phyloP scores from a whole-genome alignment of 169 alveolate species.

The Neospora caninum region DNA sequence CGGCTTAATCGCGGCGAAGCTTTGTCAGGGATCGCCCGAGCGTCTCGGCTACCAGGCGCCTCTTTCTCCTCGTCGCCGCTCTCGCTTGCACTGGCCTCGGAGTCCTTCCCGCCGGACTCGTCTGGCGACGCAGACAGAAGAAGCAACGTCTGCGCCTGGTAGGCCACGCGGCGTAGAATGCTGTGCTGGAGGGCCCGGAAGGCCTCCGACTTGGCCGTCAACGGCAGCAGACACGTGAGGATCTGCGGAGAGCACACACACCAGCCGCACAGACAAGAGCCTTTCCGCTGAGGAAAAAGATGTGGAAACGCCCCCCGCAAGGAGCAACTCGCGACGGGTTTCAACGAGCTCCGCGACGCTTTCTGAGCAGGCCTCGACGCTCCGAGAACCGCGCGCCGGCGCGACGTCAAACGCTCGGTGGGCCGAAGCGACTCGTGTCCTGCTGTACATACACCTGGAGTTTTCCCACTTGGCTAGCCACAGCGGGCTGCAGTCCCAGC shows the following conservation, averaged over 20 bases:
- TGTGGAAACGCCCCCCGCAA: no score
- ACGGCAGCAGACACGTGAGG: neutral
- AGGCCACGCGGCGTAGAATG: neutral
- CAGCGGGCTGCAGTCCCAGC: no score
- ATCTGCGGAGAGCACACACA: neutral
- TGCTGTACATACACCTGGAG: no score
- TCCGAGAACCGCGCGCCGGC: no score
- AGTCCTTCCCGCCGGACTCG: neutral
- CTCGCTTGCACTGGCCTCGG: neutral
- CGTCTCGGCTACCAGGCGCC: neutral
- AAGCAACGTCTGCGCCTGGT: constrained; percentile 21
- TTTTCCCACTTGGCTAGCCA: no score
- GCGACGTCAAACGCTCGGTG: no score
- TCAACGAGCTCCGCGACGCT: no score
- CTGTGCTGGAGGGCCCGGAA: constrained; percentile 20
- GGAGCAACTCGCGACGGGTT: no score
- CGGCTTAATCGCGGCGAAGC: neutral
- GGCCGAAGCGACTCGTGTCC: no score
- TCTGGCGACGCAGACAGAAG: neutral
- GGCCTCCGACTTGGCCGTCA: neutral
- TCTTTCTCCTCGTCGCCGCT: neutral
- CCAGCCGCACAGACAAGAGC: neutral
- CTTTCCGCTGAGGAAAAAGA: neutral
- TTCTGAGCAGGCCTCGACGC: no score
- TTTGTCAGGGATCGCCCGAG: neutral